Evolutionary conservation across 306 rosid species (phyloP), one percentile per base, ranked within the genome.

Genomic region (Erythrophleum fordii): DNA sequence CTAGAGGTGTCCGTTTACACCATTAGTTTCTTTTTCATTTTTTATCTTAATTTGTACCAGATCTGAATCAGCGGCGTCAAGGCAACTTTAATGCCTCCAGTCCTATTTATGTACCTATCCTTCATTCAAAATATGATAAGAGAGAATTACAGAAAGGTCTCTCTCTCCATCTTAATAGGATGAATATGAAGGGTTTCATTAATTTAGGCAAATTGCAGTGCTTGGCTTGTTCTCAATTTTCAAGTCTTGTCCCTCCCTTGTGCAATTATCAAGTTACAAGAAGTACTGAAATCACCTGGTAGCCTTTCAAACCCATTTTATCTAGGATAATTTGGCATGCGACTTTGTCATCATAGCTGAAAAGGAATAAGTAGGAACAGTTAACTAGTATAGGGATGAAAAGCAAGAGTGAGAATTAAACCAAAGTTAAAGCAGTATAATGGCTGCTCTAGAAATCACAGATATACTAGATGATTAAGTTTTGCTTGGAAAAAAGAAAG

Each of bases 311-410:
- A 55, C 97, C 97, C 97, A 88, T 92, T 87, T 91, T 93, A 82
- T 92, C 97, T 76, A 96, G 88, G 80, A 96, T 88, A 94, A 85
- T 91, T 85, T 91, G 92, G 80, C 99, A 96, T 8, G 95, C 98
- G 61, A 86, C 94, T 92, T 89, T 89, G 81, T 93, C 99, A 28
- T 96, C 99, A n/a, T 83, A 87, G 87, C 98, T 96, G 99, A 79
- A 76, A 82, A 82, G 55, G 78, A 72, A 82, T 6, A 64, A 61
- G 69, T 20, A 72, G 51, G 52, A 82, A 85, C 22, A 55, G 71
- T 76, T 62, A 69, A 61, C n/a, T 53, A 49, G 34, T 70, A 81
- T 45, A 75, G 41, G 5, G 49, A 25, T 69, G 55, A 58, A 72
- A 58, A 65, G 59, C 69, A 72, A 76, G 79, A 39, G 56, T 76